Conservation (phyloP, 257 asterid genomes). For the Ajuga chamaepitys region DNA sequence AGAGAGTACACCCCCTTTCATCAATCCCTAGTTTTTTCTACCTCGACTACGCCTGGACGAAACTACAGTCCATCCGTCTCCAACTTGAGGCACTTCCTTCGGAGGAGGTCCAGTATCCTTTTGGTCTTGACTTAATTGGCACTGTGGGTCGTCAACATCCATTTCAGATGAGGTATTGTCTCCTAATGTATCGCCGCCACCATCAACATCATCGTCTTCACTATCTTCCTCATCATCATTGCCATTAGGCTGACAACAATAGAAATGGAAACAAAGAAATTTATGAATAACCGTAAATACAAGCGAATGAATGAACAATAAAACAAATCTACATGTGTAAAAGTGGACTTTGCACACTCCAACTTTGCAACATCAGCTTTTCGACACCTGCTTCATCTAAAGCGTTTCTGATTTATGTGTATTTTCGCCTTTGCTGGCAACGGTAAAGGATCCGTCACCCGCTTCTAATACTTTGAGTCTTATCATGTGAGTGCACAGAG, state of each 20-base stretch:
- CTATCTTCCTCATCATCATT: slow-evolving; percentile 26
- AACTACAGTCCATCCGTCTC: slow-evolving; percentile 53
- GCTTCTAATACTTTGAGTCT: too few species aligned
- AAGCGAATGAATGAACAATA: neutral
- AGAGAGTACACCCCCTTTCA: neutral
- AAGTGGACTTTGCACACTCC: too few species aligned
- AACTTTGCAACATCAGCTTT: too few species aligned
- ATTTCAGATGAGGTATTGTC: slow-evolving; percentile 30
- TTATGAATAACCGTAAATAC: neutral
- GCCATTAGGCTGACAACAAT: slow-evolving; percentile 13
- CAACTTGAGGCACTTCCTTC: slow-evolving; percentile 22
- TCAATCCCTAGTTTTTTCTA: slow-evolving; percentile 19
- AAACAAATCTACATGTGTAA: neutral
- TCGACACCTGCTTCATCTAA: too few species aligned
- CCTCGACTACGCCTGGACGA: slow-evolving; percentile 33
- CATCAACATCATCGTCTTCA: slow-evolving; percentile 27
- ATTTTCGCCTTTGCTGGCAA: too few species aligned
- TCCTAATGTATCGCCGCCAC: neutral
- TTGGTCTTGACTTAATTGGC: slow-evolving; percentile 5
- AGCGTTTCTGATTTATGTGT: too few species aligned
- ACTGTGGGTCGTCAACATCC: slow-evolving; percentile 40
- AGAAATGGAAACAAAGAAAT: neutral
- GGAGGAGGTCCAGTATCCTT: slow-evolving; percentile 10
- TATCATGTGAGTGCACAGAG: too few species aligned
- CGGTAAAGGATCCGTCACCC: too few species aligned